These are phyloP conservation scores for Trichodelitschia bisporula DNA, from an alignment of 495 filamentous ascomycete species.

Conservation along the genomic window DNA sequence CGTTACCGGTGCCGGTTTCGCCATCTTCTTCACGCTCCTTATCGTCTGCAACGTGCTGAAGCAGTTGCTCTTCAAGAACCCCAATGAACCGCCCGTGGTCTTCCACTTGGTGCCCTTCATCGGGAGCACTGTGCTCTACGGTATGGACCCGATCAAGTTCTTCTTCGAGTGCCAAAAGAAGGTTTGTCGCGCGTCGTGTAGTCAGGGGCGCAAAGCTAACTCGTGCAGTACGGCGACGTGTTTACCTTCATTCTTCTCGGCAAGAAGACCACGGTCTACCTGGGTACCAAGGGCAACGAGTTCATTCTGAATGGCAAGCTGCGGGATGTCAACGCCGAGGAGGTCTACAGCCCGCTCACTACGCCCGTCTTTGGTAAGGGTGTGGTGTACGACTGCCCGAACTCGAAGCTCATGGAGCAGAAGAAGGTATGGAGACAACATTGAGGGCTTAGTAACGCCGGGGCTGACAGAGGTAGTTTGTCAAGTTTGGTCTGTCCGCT, in stretches of 20 bases:
- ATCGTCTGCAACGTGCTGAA: constrained; percentile 16
- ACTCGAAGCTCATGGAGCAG: constrained; percentile 43
- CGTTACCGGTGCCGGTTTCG: constrained; percentile 3
- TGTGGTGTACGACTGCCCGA: constrained; percentile 42
- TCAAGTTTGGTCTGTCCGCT: constrained; percentile 38
- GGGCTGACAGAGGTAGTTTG: constrained; percentile 18
- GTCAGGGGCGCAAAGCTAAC: not conserved
- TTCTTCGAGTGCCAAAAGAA: constrained; percentile 30
- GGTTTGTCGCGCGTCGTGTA: constrained; percentile 11
- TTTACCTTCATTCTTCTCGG: constrained; percentile 41
- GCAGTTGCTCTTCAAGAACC: constrained; percentile 15
- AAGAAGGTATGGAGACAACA: constrained; percentile 26
- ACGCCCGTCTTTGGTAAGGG: constrained; percentile 37
- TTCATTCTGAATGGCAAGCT: constrained; percentile 39
- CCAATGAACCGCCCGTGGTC: constrained; percentile 30
- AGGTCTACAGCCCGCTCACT: constrained; percentile 34
- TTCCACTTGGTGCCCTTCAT: constrained; percentile 40
- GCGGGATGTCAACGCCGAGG: constrained; percentile 36
- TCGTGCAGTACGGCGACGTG: constrained; percentile 33
- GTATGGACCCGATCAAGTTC: constrained; percentile 38
- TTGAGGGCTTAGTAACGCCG: constrained; percentile 4
- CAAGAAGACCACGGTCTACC: constrained; percentile 33
- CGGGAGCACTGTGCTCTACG: constrained; percentile 37
- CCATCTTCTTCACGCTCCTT: constrained; percentile 8
- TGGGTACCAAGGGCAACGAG: constrained; percentile 36